Base-by-base conservation (phyloP, 257 asterid genomes). In the Osmanthus fragrans region DNA sequence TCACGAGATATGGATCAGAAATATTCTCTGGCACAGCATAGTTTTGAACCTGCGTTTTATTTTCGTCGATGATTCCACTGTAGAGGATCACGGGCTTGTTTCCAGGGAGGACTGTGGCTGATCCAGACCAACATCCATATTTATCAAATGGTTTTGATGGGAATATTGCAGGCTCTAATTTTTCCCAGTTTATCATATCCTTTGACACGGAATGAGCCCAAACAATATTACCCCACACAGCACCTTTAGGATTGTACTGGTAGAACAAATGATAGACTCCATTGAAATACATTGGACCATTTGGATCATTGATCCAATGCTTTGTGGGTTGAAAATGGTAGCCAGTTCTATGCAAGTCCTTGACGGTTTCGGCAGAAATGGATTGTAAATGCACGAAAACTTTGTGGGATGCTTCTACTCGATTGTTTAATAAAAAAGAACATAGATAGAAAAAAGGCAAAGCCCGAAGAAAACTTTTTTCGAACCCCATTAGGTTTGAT, bases 241-340 rank as follows among this genome's bases (percentile, higher is more conserved):
- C 79, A 54, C 86, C 90, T 66, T 79, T 25, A 15, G 90, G 89
- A n/a, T 86, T 86, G 87, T 83, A 84, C 70, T 84, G 89, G 72
- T 84, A 86, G 83, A 86, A 86, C 23, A 86, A 70, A 76, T 84
- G 90, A 51, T 84, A 86, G 1, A 84, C 27, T 13, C 88, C 88
- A 66, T 78, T 84, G 79, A 84, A 78, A 72, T 77, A 32, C 87
- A 86, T 80, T 7, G 90, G 90, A 21, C 88, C 90, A 82, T 82
- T 82, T 45, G 82, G 85, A 78, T 82, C 94, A 64, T 89, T 89
- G 34, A 89, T 87, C 94, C 92, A 87, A 15, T 89, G 81, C 80
- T 80, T 87, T 32, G 80, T 81, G 42, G 94, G 94, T 83, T 89
- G 94, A 58, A 89, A 89, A 74, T 89, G 94, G 58, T 75, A 89